phyloP scores from a whole-genome alignment of 2,329 filamentous ascomycete species.

The Xylariaceae sp. region DNA sequence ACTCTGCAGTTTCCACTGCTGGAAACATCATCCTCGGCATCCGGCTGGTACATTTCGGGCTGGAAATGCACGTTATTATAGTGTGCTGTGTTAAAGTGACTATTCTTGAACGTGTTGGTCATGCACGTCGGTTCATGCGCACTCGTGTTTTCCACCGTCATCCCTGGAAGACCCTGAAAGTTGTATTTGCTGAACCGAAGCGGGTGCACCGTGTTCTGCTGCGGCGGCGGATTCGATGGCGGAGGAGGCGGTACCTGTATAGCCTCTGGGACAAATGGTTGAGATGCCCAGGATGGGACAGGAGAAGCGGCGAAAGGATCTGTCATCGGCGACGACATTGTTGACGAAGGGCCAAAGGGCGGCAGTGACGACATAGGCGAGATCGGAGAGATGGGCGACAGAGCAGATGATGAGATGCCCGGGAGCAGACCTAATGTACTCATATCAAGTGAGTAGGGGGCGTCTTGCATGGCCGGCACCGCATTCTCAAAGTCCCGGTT shows the following conservation, averaged over 20 bases:
- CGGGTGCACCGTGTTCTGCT: slow-evolving; percentile 32
- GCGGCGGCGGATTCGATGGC: slow-evolving; percentile 31
- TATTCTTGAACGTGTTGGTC: slow-evolving; percentile 60
- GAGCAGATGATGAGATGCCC: slow-evolving; percentile 32
- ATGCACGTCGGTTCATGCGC: slow-evolving; percentile 44
- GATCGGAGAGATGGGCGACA: background rate
- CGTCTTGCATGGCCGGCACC: slow-evolving; percentile 35
- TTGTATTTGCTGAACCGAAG: slow-evolving; percentile 54
- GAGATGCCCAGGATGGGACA: slow-evolving; percentile 36
- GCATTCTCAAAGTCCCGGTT: slow-evolving; percentile 38
- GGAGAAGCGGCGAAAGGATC: slow-evolving; percentile 34
- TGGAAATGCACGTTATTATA: slow-evolving; percentile 61
- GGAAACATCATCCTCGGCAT: slow-evolving; percentile 34
- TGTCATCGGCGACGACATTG: slow-evolving; percentile 32
- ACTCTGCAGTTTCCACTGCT: slow-evolving; percentile 21
- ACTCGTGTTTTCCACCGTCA: slow-evolving; percentile 36
- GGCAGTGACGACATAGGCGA: background rate
- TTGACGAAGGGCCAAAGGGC: slow-evolving; percentile 32
- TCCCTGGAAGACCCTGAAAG: slow-evolving; percentile 34
- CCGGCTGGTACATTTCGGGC: slow-evolving; percentile 47
- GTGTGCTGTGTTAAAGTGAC: slow-evolving; percentile 61
- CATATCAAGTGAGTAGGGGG: slow-evolving; percentile 41
- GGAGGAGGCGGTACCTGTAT: slow-evolving; percentile 27
- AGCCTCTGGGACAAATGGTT: slow-evolving; percentile 31
- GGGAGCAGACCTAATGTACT: slow-evolving; percentile 44